Percentiles rank a stretch among this genome's conserved stretches.
Evolutionary conservation across 179 eudicot species (phyloP).

Genomic region (Amaranthus tricolor): DNA sequence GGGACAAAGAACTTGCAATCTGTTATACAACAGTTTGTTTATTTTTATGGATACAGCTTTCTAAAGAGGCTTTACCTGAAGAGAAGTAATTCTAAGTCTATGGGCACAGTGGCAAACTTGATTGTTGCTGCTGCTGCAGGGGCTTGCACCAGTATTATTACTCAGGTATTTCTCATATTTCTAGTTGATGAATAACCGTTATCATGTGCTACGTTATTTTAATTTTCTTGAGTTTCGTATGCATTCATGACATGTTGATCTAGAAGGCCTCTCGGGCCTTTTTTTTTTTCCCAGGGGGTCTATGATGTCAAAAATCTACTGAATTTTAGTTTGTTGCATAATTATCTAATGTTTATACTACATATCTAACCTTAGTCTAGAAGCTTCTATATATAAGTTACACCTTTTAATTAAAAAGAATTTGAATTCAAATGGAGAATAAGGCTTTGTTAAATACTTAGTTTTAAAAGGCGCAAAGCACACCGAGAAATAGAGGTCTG

Average conservation of each 20-base stretch:
- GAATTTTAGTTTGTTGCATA: background rate
- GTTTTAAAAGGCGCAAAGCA: too few species aligned
- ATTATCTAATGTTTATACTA: conserved; percentile 2
- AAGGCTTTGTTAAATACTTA: too few species aligned
- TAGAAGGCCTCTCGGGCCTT: too few species aligned
- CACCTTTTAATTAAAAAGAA: too few species aligned
- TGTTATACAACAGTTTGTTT: conserved; percentile 74
- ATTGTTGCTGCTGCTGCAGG: conserved; percentile 93
- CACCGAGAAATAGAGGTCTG: too few species aligned
- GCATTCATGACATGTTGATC: too few species aligned
- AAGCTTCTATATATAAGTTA: background rate
- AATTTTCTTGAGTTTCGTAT: background rate
- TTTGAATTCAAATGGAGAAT: too few species aligned
- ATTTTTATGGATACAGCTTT: conserved; percentile 88
- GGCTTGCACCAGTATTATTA: conserved; percentile 71
- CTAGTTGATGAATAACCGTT: background rate
- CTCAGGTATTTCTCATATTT: conserved; percentile 49
- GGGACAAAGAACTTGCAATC: conserved; percentile 90
- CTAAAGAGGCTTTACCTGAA: conserved; percentile 75
- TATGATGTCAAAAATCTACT: background rate
- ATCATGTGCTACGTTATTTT: background rate
- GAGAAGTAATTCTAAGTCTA: conserved; percentile 62
- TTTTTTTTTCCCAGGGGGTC: too few species aligned
- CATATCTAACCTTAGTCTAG: background rate
- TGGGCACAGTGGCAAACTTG: conserved; percentile 84